Conservation (phyloP, 2,329 filamentous ascomycete species). For the Penicillium paneum region DNA sequence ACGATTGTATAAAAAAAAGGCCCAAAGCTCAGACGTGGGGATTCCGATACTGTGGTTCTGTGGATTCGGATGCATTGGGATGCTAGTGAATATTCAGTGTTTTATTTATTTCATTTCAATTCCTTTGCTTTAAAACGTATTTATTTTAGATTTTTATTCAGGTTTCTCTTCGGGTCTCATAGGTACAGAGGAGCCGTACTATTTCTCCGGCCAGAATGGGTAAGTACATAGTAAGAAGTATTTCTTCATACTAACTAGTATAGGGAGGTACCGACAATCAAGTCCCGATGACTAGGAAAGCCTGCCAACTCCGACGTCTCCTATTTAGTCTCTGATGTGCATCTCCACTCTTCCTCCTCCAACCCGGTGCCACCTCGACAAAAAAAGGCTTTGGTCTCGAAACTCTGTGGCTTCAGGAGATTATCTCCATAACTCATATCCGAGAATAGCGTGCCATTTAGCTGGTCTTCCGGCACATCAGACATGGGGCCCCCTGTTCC, state of each 20-base stretch:
- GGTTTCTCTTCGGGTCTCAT: not conserved
- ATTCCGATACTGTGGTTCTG: conserved; percentile 3
- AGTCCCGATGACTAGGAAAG: not conserved
- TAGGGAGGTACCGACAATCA: conserved; percentile 1
- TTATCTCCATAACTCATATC: not conserved
- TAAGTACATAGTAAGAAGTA: not conserved
- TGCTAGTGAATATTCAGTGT: not conserved
- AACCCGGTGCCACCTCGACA: not conserved
- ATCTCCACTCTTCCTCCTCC: not conserved
- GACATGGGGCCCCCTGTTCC: not conserved
- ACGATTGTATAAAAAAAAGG: not conserved
- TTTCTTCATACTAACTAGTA: not conserved
- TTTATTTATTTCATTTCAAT: not conserved
- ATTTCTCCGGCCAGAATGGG: not conserved
- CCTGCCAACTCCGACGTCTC: not conserved
- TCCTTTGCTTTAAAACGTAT: not conserved
- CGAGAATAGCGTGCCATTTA: not conserved
- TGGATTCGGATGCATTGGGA: not conserved
- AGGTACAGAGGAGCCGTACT: not conserved
- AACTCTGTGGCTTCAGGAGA: not conserved
- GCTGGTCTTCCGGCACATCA: not conserved
- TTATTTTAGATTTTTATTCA: not conserved
- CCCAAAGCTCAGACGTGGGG: conserved; percentile 2
- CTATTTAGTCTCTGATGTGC: not conserved
- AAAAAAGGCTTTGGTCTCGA: not conserved